Base-by-base conservation (phyloP, 345 rosid genomes). In the Hibiscus tridactylites region DNA sequence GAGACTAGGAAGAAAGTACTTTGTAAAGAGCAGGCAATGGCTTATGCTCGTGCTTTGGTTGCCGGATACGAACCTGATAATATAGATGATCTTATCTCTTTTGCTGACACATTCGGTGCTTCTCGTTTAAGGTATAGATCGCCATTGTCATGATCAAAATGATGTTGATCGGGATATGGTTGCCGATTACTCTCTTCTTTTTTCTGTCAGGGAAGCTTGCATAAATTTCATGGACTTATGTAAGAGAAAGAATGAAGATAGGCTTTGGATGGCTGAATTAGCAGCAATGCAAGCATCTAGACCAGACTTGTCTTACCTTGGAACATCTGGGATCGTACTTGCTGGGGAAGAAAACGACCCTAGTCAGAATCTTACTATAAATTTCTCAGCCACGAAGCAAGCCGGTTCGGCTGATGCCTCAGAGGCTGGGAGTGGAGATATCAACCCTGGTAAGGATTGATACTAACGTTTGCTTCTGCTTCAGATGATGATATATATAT, bases 21-120 rank as follows among this genome's bases (percentile, higher is more conserved):
- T 62, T 86, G 82, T 82, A 92, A 89, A 80, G 99, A 95, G 83
- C 99, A 95, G 79, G 99, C 97, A 64, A 95, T 95, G 99, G 97
- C 97, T 46, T 95, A 91, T 74, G 97, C 97, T 19, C 87, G 97
- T 70, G 96, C 97, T 71, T 70, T 95, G 74, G 97, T 95, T 75
- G 91, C 89, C 60, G 97, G 99, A 67, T 95, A 86, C 76, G 97
- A 95, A 69, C 70, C 84, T 52, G 96, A 88, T 42, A 77, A 70
- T 76, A 74, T 92, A 79, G 90, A 82, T 74, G 88, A 95, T 73
- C 97, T 95, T 58, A 80, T 92, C 60, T 83, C 83, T 57, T 95
- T 95, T 71, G 85, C 96, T 0, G 92, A 95, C 83, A 90, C 96
- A 68, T 95, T 95, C 78, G 97, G 97, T 76, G 99, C 97, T 83